Evolutionary conservation across 2,329 filamentous ascomycete genomes (phyloP), one percentile per base, ranked within the genome.

Genomic region (Nigrospora sphaerica): DNA sequence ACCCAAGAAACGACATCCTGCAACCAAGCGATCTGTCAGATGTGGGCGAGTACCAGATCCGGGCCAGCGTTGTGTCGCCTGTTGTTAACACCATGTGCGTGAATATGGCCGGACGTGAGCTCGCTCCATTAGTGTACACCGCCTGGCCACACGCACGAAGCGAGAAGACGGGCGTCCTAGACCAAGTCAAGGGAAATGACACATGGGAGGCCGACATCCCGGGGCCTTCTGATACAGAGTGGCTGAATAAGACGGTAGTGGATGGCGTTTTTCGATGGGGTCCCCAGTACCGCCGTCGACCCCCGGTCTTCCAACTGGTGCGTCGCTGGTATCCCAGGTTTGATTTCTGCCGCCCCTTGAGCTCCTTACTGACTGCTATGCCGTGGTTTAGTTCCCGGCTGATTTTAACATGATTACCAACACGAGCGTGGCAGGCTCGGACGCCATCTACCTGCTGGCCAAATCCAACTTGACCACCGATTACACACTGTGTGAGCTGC

Each of bases 211-310:
- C 50, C 0, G 66, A 73, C 2, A 58, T 76, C 0, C 70, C 73
- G 0, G 37, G 45, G 0, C 39, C 55, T 1, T 45, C 56, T 1
- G 56, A 67, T 2, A 43, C 59, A 0, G 56, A 69, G 3, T 81
- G 67, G 61, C 57, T 75, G 1, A 83, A 83, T 50, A 61, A 62
- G 12, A 86, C 81, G 0, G 73, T 68, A 0, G 78, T 88, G 0
- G 85, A 91, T 54, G 75, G 86, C 3, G 66, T 90, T 1, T 92
- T 92, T 55, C 70, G 71, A 11, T 90, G 85, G 79, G 81, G 81
- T 0, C 56, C 69, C 1, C 62, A 72, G 32, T 72, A 79, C 44
- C 50, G 59, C 1, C 69, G 81, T 35, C 63, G 67, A 1, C 75
- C 77, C 7, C 81, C 75, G 0, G 70, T 76, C 6, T 83, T 79